A percentile compares a stretch with the other conserved stretches of the same genome.
Conservation (phyloP, 2,329 filamentous ascomycete genomes). For the Aspergillus persii region DNA sequence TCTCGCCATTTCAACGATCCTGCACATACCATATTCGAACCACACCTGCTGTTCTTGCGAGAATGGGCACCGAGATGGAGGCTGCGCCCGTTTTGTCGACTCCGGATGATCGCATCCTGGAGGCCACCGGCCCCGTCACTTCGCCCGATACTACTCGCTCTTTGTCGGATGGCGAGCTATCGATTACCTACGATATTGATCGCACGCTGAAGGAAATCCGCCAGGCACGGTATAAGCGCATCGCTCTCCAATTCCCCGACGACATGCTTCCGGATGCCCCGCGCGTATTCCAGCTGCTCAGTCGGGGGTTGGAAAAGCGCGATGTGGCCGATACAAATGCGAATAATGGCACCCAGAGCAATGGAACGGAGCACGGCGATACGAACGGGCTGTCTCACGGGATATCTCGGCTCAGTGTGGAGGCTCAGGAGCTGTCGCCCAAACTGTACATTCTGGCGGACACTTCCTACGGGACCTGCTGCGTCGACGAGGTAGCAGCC, state of each 20-base stretch:
- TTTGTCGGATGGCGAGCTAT: slow-evolving; percentile 67
- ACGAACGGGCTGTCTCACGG: slow-evolving; percentile 22
- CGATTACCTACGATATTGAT: slow-evolving; percentile 77
- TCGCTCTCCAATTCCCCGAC: slow-evolving; percentile 96
- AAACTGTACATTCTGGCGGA: slow-evolving; percentile 83
- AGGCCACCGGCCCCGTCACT: slow-evolving; percentile 48
- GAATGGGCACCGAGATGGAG: slow-evolving; percentile 35
- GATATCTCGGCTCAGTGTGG: slow-evolving; percentile 27
- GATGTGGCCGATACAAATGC: slow-evolving; percentile 13
- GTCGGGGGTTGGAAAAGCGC: slow-evolving; percentile 46
- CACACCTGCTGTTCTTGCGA: background rate
- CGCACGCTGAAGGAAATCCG: slow-evolving; percentile 75
- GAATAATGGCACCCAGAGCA: slow-evolving; percentile 13
- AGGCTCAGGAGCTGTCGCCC: slow-evolving; percentile 25
- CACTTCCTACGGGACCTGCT: slow-evolving; percentile 95
- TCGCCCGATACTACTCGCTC: slow-evolving; percentile 30
- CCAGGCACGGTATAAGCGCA: slow-evolving; percentile 66
- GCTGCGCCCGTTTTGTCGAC: slow-evolving; percentile 61
- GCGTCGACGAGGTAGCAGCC: slow-evolving; percentile 93
- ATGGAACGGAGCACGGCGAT: slow-evolving; percentile 11
- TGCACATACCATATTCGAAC: background rate
- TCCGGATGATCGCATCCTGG: slow-evolving; percentile 60
- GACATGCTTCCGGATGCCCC: slow-evolving; percentile 85
- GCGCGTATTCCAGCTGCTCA: slow-evolving; percentile 68
- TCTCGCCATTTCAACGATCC: slow-evolving; percentile 5